phyloP scores from a whole-genome alignment of 169 alveolate genomes.

The Plasmodium gaboni region DNA sequence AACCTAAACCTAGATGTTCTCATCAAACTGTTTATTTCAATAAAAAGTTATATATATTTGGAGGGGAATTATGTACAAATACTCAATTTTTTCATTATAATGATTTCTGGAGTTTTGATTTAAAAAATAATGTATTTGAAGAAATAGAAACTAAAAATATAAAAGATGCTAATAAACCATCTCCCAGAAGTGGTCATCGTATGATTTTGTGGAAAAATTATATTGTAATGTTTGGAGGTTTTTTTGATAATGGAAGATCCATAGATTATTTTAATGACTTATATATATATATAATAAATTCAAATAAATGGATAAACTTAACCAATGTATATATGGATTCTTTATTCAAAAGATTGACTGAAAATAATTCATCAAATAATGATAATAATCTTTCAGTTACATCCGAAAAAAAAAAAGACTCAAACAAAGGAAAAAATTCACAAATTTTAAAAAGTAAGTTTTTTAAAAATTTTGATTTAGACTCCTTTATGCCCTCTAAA shows the following conservation, averaged over 20 bases:
- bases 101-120: constrained; percentile 89
- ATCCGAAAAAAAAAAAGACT: constrained; percentile 25
- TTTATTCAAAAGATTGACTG: constrained; percentile 78
- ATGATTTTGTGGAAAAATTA: constrained; percentile 92
- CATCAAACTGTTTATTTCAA: constrained; percentile 91
- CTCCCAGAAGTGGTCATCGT: constrained; percentile 94
- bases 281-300: constrained; percentile 81
- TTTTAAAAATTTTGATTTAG: constrained; percentile 63
- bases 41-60: constrained; percentile 90
- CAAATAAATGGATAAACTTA: constrained; percentile 77
- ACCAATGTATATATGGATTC: constrained; percentile 76
- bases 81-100: constrained; percentile 91
- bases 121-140: constrained; percentile 86
- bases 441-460: constrained; percentile 42
- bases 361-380: constrained; percentile 26
- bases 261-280: constrained; percentile 91
- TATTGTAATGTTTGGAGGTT: constrained; percentile 93
- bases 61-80: constrained; percentile 92
- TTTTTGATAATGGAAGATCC: constrained; percentile 89
- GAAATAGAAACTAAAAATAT: constrained; percentile 86
- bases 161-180: constrained; percentile 80
- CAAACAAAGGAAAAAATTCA: constrained; percentile 21
- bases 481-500: constrained; percentile 61
- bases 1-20: constrained; percentile 93
- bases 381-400: not conserved